Evolutionary conservation across 208 protist genomes (phyloP), one percentile per base, ranked within the genome.

Genomic region (Crithidia acanthocephali): DNA sequence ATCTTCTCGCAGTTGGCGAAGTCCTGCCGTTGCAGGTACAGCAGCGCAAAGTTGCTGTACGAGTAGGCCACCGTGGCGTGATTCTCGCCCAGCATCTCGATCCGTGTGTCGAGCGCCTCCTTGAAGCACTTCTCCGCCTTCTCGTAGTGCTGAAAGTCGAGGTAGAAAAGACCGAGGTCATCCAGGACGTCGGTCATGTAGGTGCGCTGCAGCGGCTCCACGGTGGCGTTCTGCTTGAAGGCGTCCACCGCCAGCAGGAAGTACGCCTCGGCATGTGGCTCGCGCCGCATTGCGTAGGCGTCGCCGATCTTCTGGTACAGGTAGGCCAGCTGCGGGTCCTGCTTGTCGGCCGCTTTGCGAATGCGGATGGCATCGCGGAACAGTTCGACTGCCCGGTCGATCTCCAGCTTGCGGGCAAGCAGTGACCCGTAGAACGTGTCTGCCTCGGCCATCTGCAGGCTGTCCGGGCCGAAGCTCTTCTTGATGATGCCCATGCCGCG

Each of bases 141-240:
- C 16, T 94, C 89, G 64, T 84, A 94, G 80, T 96, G 92, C 71
- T 92, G 79, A 55, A 94, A 96, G 60, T 95, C 89, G 16, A 96
- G 60, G 64, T 96, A 96, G 64, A 94, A 89, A 52, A 96, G 88
- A 8, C 92, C 92, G 9, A 96, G 68, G 74, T 96, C 92, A 65
- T 96, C 92, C 28, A 96, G 76, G 15, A 93, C 87, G 77, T 96
- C 89, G 23, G 89, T 96, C 76, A 93, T 85, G 83, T 91, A 95
- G 25, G 89, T 91, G n/a, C 86, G 79, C 74, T 96, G 92, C 56
- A 94, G 72, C 40, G 85, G 83, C 68, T 96, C 88, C 23, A 86
- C 55, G 53, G 83, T 81, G 32, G 83, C 80, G 75, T 96, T 94
- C 66, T 84, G 77, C 69, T 87, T 83, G 76, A 90, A 95, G 65